A percentile compares a stretch with the other conserved stretches of the same genome.
Evolutionary conservation across 1,284 basidiomycete genomes (phyloP).

Genomic region (Ceratobasidium sp.): DNA sequence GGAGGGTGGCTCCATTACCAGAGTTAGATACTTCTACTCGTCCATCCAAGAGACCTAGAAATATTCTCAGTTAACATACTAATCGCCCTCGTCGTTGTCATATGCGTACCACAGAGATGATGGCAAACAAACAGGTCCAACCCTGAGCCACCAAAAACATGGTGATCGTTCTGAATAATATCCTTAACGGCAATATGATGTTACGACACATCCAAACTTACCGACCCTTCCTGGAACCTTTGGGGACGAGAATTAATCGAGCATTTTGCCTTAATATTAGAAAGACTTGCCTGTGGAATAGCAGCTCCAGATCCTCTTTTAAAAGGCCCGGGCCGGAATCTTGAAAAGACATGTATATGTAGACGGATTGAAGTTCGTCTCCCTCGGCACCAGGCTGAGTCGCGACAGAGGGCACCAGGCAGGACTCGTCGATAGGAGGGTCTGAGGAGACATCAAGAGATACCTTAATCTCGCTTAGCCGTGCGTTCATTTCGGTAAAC

Average conservation of each 20-base stretch:
- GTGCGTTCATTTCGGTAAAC: constrained; percentile 49
- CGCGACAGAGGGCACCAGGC: constrained; percentile 12
- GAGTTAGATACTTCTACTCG: constrained; percentile 52
- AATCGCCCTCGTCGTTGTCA: no score
- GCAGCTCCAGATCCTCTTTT: constrained; percentile 50
- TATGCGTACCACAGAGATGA: constrained; percentile 51
- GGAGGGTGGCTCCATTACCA: constrained; percentile 53
- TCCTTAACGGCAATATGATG: not conserved
- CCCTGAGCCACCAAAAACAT: constrained; percentile 54
- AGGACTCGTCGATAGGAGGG: constrained; percentile 46
- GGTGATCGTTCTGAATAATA: constrained; percentile 44
- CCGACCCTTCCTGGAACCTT: constrained; percentile 53
- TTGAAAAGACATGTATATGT: constrained; percentile 52
- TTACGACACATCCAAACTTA: constrained; percentile 6
- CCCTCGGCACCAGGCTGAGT: not conserved
- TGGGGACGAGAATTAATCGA: not conserved
- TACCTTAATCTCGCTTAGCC: constrained; percentile 50
- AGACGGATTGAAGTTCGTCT: constrained; percentile 40
- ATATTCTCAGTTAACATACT: not conserved
- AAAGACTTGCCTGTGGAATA: constrained; percentile 45
- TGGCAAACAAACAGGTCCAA: constrained; percentile 54
- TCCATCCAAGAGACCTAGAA: constrained; percentile 52
- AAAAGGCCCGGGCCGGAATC: constrained; percentile 54
- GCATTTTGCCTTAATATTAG: constrained; percentile 33
- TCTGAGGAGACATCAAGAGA: constrained; percentile 51